Conservation (phyloP, 768 basidiomycete species). For the Boletus insuetus region DNA sequence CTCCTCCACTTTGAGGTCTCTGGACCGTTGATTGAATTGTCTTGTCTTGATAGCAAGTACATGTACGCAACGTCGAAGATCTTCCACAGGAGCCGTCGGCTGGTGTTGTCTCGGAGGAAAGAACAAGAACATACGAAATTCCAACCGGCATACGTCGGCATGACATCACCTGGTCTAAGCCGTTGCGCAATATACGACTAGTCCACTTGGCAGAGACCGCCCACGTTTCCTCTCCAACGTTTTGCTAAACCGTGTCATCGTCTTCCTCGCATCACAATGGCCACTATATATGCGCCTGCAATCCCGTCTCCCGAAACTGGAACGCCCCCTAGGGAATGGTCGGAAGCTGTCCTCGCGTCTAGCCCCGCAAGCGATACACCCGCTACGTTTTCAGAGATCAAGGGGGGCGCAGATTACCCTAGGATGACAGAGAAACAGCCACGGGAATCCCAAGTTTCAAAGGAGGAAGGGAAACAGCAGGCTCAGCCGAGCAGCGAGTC, state of each 20-base stretch:
- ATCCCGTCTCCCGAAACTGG: conserved; percentile 19
- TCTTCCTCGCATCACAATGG: conserved; percentile 6
- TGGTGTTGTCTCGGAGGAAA: background rate
- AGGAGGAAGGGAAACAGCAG: background rate
- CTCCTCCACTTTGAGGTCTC: too few relatives aligned
- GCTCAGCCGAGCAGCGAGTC: background rate
- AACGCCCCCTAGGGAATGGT: conserved; percentile 17
- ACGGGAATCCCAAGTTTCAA: background rate
- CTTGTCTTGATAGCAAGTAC: too few relatives aligned
- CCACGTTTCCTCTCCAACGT: background rate
- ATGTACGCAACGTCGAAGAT: too few relatives aligned
- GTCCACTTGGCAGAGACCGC: conserved; percentile 2
- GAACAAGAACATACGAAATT: background rate
- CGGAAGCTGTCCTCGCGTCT: conserved; percentile 18
- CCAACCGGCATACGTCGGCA: conserved; percentile 20
- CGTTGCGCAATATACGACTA: background rate
- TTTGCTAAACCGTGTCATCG: background rate
- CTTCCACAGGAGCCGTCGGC: background rate
- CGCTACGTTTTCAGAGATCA: background rate
- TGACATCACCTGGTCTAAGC: conserved; percentile 27
- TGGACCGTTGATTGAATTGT: too few relatives aligned
- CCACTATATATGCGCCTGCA: conserved; percentile 8
- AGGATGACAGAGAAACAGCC: background rate
- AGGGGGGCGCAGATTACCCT: background rate
- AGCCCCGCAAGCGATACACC: conserved; percentile 2